Percentiles rank a stretch among this genome's conserved stretches.
These are phyloP conservation scores for Batrachochytrium dendrobatidis DNA, from an alignment of 371 early-diverging fungal species.

Conservation along the genomic window DNA sequence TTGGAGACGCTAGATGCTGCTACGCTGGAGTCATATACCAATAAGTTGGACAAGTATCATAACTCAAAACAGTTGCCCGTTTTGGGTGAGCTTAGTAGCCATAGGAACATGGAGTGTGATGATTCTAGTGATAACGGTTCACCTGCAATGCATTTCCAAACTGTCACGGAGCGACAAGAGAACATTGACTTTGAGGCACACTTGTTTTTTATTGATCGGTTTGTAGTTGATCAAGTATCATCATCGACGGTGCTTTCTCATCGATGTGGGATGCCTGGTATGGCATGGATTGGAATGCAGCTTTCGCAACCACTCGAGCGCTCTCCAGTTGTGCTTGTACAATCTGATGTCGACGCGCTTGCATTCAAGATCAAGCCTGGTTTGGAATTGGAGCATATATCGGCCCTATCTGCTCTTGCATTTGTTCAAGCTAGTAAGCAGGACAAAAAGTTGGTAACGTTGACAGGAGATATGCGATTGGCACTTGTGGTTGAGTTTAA, in stretches of 20 bases:
- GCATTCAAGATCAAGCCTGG: constrained; percentile 43
- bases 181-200: constrained; percentile 60
- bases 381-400: constrained; percentile 38
- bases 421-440: constrained; percentile 78
- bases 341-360: constrained; percentile 68
- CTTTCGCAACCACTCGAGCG: constrained; percentile 8
- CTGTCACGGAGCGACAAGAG: constrained; percentile 40
- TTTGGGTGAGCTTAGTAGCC: neutral
- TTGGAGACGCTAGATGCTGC: constrained; percentile 63
- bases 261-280: neutral
- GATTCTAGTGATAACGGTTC: neutral
- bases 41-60: constrained; percentile 61
- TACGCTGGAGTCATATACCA: constrained; percentile 51
- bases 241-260: neutral
- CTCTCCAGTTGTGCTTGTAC: constrained; percentile 47
- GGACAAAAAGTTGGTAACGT: constrained; percentile 53
- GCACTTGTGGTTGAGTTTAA: constrained; percentile 60
- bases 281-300: neutral
- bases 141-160: neutral
- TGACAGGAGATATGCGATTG: constrained; percentile 45
- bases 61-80: too few relatives aligned
- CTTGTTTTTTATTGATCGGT: constrained; percentile 40
- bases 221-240: constrained; percentile 22
- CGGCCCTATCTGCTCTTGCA: constrained; percentile 65
- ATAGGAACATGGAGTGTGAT: neutral